Evolutionary conservation across 164 flowering plant genomes (phyloP), one percentile per base, ranked within the genome.

Genomic region (Sedum album): DNA sequence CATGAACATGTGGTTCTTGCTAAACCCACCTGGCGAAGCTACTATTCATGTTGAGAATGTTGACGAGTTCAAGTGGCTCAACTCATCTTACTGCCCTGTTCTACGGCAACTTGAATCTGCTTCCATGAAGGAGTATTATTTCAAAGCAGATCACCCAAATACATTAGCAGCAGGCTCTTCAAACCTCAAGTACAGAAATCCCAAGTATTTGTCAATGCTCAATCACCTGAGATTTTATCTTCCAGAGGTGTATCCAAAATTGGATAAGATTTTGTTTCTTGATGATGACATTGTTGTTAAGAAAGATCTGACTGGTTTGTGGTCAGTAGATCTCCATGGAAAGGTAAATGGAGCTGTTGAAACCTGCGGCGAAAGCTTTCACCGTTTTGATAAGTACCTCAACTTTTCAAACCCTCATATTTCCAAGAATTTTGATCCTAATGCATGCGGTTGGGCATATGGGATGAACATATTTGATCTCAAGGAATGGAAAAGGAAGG

Each of bases 361-460:
- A 79, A 95, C 99, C 15, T 95, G 99, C 72, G 98, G 99, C 17
- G 87, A 88, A 82, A 95, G 99, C 76, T 95, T 95, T 71, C 98
- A 95, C 70, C 89, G 97, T 53, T 95, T 95, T 73, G 98, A 92
- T 75, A 95, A 95, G 79, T 95, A 95, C 75, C 84, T 95, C 2
- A 95, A 95, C 77, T 95, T 95, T 61, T 85, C 97, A 5, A 95
- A 95, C 71, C 98, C 96, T 53, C 85, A 88, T 69, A 95, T 95
- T 72, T 80, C 98, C 0, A 80, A 78, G 72, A 84, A 86, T 73
- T 95, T 95, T 71, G 88, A 89, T 73, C 97, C 98, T 20, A 90
- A 89, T 82, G 98, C 98, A 64, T 92, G 99, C 77, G 99, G 99
- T 7, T 95, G 98, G 99, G 99, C 98, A 42, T 90, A 95, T 77